Conservation (phyloP, 345 rosid species). For the Noccaea caerulescens region DNA sequence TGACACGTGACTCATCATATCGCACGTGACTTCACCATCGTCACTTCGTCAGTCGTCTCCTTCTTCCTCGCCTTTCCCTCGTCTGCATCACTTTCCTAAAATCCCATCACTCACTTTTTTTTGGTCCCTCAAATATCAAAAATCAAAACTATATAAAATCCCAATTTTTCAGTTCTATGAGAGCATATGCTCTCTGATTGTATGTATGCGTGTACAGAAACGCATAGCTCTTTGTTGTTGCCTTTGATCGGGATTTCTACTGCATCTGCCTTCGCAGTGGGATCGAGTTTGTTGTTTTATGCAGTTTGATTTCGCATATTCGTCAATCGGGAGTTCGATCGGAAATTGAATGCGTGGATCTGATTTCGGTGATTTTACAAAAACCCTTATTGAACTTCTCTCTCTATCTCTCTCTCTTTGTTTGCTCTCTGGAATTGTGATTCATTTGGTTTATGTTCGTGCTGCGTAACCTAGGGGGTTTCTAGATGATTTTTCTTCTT, state of each 20-base stretch:
- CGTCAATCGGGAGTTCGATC: conserved; percentile 8
- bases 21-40: conserved; percentile 44
- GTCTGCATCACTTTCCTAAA: conserved; percentile 42
- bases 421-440: conserved; percentile 29
- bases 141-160: conserved; percentile 9
- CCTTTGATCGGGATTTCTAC: conserved; percentile 29
- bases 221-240: conserved; percentile 20
- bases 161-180: background rate
- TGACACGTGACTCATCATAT: conserved; percentile 63
- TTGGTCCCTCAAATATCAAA: conserved; percentile 2
- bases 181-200: conserved; percentile 20
- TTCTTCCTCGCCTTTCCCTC: conserved; percentile 34
- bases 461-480: background rate
- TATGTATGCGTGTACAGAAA: conserved; percentile 11
- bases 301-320: conserved; percentile 25
- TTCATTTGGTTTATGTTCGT: conserved; percentile 14
- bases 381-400: conserved; percentile 31
- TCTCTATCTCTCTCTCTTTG: background rate
- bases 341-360: conserved; percentile 45
- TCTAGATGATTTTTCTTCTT: background rate
- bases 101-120: conserved; percentile 28
- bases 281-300: conserved; percentile 27
- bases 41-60: conserved; percentile 41
- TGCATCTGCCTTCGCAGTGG: conserved; percentile 25
- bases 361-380: conserved; percentile 42